Conservation (phyloP, 768 basidiomycete species). For the Boletales sp. region DNA sequence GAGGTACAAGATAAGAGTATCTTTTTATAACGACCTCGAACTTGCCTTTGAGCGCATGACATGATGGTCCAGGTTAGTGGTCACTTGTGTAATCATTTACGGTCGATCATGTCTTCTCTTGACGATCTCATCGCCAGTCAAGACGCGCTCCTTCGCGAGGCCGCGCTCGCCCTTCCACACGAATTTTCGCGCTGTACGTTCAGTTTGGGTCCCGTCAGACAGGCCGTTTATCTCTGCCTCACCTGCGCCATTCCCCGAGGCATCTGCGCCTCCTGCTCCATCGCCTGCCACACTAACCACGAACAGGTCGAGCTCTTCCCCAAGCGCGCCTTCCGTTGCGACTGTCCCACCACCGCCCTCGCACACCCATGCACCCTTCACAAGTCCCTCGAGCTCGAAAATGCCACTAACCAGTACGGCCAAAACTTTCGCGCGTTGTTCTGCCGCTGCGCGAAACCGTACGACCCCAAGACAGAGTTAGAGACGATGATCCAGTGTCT, state of each 20-base stretch:
- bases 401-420: conserved; percentile 60
- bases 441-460: conserved; percentile 70
- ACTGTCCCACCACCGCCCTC: conserved; percentile 71
- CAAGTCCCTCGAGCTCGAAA: conserved; percentile 47
- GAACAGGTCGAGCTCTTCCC: conserved; percentile 87
- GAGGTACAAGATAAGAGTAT: too few relatives aligned
- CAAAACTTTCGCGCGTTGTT: conserved; percentile 72
- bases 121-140: conserved; percentile 25
- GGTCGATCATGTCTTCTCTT: conserved; percentile 23
- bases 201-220: conserved; percentile 56
- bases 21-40: too few relatives aligned
- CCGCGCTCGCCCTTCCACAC: conserved; percentile 52
- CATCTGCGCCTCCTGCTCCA: conserved; percentile 78
- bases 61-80: too few relatives aligned
- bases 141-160: conserved; percentile 30
- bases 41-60: too few relatives aligned
- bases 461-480: conserved; percentile 67
- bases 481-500: conserved; percentile 92
- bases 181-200: conserved; percentile 68
- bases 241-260: conserved; percentile 68
- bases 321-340: conserved; percentile 78
- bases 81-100: too few relatives aligned
- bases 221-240: conserved; percentile 79
- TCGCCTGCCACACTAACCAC: conserved; percentile 84
- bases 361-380: conserved; percentile 65